Evolutionary conservation across 2,329 filamentous ascomycete genomes (phyloP), one percentile per base, ranked within the genome.

Genomic region (Cercospora sojina): DNA sequence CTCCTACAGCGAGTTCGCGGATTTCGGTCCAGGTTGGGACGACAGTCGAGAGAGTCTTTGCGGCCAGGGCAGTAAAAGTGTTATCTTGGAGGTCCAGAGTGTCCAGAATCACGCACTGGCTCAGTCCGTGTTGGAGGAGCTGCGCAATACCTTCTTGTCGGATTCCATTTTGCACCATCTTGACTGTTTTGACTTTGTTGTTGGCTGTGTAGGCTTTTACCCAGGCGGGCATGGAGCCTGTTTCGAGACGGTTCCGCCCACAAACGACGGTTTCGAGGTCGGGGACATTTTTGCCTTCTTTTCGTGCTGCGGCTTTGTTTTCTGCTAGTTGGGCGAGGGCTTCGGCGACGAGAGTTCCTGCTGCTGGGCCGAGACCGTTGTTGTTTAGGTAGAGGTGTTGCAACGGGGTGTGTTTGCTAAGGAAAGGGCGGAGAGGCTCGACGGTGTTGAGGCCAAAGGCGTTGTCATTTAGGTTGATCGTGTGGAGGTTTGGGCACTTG

Each of bases 131-230:
- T 67, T 87, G 88, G 70, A 99, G 83, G 64, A 99, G 83, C 71
- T 90, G 86, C 57, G 89, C 89, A 75, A 98, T 95, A 67, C 95
- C 95, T 79, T 98, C 93, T 77, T 94, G 92, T 51, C 95, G 87
- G 73, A 99, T 99, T 61, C 95, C 95, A 78, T 99, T 98, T 80
- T 98, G 95, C 27, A 96, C 92, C 95, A 99, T 98, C 84, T 94
- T 96, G 73, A 99, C 87, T 66, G 88, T 88, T 80, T 90, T 91
- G 70, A 99, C 86, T 65, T 90, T 90, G 77, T 80, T 82, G 76
- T 98, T 92, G 65, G 94, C 89, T 74, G 88, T 88, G 79, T 92
- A 97, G 0, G 92, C 86, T 78, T 90, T 91, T 49, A 93, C 93
- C 95, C 95, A 99, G 0, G 94, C 93, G 13, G 87, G 88, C 95